Evolutionary conservation across 1,139 yeast species (phyloP), one percentile per base, ranked within the genome.

Genomic region (Kodamaea arcana): DNA sequence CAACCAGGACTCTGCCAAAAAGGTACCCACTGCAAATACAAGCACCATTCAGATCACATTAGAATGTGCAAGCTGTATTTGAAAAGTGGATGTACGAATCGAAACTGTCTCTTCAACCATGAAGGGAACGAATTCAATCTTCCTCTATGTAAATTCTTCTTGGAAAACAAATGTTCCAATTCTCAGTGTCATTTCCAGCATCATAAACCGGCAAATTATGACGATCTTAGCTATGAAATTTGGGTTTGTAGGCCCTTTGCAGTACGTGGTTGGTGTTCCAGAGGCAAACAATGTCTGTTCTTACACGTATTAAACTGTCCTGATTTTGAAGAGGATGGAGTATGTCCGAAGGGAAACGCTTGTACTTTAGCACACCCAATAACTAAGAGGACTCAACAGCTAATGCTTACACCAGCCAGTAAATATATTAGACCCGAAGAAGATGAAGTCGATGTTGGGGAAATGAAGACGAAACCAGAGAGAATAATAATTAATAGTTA

Each of bases 241-340:
- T 60, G 68, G 54, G 62, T 77, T 0, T 84, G 94, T 48, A 65
- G 85, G 21, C 79, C 75, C 22, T 85, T 85, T 62, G 72, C 90
- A 2, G 50, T 79, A 24, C 74, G 75, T 7, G 90, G 92, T 1
- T 82, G 75, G 59, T 84, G 95, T 55, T 72, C 63, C 20, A 54
- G 75, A 25, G 95, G 94, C 0, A 52, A 57, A 15, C 47, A 52
- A 25, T 84, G 94, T 53, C 66, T 71, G 4, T 69, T 74, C 37
- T 56, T 72, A 27, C 95, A 84, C 54, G 59, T 63, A 9, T 71
- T 65, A 46, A 76, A 75, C 38, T 84, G 94, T 54, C 94, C 94
- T 0, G 92, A 83, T 50, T 77, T 69, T 45, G 81, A 76, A 43
- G 79, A 76, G 41, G 62, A 64, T 15, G 83, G 83, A 11, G 50